Base-by-base conservation (phyloP, 1,139 yeast genomes). In the Taiozyma onychis region DNA sequence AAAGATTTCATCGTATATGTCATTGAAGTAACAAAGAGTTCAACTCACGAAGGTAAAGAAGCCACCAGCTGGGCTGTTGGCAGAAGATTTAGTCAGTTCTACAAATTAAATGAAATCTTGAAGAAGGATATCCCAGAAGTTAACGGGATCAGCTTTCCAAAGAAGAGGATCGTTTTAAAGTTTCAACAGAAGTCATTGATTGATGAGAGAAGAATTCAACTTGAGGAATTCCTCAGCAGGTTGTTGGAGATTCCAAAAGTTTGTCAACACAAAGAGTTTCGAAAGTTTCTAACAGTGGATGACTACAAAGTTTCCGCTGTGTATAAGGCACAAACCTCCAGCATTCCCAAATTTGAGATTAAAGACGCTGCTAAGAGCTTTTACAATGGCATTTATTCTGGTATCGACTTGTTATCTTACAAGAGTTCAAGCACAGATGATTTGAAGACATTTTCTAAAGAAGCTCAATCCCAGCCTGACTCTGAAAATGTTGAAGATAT, bases 41-140 rank as follows among this genome's bases (percentile, higher is more conserved):
- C 65, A 28, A 42, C 41, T 5, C 28, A 39, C 8, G 57, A 52
- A 14, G 59, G 58, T 3, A 73, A 74, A 18, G 71, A 70, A 8
- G 73, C 80, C 9, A 89, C 93, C 0, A 89, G 91, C 0, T 91
- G 97, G 97, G 82, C 88, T 47, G 88, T 90, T 34, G 95, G 96
- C 0, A 72, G 97, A 58, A 72, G 98, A 51, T 91, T 83, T 62
- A 87, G 88, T 59, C 97, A 91, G 61, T 91, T 91, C 65, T 82
- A 76, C 66, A 80, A 77, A 54, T 71, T 91, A 34, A 83, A 90
- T 60, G 82, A 80, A 56, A 83, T 86, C 57, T 69, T 91, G 54
- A 79, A 76, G 51, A 66, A 67, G 4, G 72, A 70, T 46, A 85
- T 84, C 58, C 75, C 82, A 0, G 70, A 69, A 45, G 66, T 70